Conservation (phyloP, 371 early-diverging fungal species). For the Amoeboaphelidium protococcarum region DNA sequence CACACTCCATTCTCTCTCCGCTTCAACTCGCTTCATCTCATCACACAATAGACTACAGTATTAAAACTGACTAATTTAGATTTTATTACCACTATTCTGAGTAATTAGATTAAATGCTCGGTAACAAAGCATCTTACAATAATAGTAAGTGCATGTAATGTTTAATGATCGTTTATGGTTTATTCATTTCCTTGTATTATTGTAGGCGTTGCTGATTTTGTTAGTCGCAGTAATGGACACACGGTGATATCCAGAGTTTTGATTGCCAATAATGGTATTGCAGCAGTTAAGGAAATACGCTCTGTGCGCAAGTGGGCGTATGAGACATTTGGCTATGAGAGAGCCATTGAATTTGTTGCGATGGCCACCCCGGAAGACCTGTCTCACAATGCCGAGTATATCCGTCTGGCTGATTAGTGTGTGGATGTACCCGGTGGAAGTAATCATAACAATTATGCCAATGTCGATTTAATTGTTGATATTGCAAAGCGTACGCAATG, state of each 20-base stretch:
- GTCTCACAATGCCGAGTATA: constrained; percentile 85
- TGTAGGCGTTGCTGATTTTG: neutral
- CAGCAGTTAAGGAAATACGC: constrained; percentile 95
- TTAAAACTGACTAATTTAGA: too few species aligned
- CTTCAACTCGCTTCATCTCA: too few species aligned
- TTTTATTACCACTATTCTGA: too few species aligned
- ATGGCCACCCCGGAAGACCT: constrained; percentile 85
- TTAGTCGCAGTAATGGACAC: neutral
- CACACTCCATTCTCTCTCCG: too few species aligned
- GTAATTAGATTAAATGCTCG: too few species aligned
- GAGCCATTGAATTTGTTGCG: constrained; percentile 82
- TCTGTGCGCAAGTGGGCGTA: constrained; percentile 95
- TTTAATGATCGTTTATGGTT: too few species aligned
- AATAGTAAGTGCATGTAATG: too few species aligned
- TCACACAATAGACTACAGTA: too few species aligned
- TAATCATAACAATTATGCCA: constrained; percentile 91
- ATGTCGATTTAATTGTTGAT: constrained; percentile 89
- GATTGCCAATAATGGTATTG: constrained; percentile 93
- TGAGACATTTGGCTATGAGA: constrained; percentile 85
- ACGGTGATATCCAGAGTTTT: neutral
- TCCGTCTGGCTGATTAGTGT: constrained; percentile 93
- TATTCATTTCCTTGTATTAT: too few species aligned
- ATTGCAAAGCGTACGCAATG: constrained; percentile 83
- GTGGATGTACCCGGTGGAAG: constrained; percentile 90
- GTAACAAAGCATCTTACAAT: too few species aligned